Evolutionary conservation across 306 rosid species (phyloP), one percentile per base, ranked within the genome.

Genomic region (Hippophae gyantsensis): DNA sequence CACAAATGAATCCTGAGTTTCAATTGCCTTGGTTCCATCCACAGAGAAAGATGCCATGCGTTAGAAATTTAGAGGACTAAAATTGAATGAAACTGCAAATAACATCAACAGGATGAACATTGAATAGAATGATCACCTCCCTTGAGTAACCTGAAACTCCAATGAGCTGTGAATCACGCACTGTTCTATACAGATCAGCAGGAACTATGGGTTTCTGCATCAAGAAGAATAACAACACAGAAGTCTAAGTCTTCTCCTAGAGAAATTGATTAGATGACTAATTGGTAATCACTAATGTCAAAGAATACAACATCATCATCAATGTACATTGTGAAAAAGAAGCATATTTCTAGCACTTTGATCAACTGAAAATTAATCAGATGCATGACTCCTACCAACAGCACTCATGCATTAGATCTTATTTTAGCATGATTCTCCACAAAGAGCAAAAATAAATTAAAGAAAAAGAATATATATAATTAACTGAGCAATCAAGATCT

Each of bases 71-170:
- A 52, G 62, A 63, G 56, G 40, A 58, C 66, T 46, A 44, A 14
- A 13, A 32, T 13, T 5, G 11, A 40, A 1, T 40, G 57, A 38
- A 27, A 57, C 27, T 42, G 43, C 13, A 25, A 38, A 44, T 48
- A 43, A 66, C 42, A 54, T 10, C 47, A 53, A 26, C 25, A 55
- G 61, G 54, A 61, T 26, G 40, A 65, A 8, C 60, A 48, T 56
- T 42, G 67, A 63, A 27, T 48, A 72, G 65, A 71, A 56, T 65
- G 73, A 68, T 72, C 53, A 92, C 98, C 98, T 92, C 93, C 77
- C 72, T 85, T 50, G 98, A 83, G 86, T 81, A 83, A 72, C 98
- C 98, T 32, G 96, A 88, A 82, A 85, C 58, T 54, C 98, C 98
- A 61, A 86, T 78, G 73, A 92, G 95, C 70, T 92, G 98, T 10